A percentile compares a stretch with the other conserved stretches of the same genome.
Conservation (phyloP, 345 rosid genomes). For the Eucalyptus viminalis region DNA sequence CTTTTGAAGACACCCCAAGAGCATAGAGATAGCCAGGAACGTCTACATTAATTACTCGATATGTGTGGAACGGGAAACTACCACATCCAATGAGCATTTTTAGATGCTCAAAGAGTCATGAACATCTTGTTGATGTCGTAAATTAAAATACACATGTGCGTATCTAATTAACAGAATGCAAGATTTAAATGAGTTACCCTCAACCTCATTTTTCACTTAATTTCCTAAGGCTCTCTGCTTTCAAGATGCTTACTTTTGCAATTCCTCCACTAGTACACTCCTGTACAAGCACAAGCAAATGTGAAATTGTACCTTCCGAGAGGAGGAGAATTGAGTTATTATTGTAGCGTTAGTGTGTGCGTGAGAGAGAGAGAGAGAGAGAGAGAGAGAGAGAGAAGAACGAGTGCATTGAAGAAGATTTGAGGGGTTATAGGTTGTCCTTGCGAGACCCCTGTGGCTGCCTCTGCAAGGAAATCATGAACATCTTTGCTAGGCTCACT, state of each 20-base stretch:
- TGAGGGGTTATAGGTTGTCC: background rate
- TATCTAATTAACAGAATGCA: background rate
- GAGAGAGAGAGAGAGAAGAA: background rate
- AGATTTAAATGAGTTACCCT: background rate
- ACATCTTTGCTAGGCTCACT: background rate
- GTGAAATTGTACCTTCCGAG: background rate
- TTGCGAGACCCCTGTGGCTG: background rate
- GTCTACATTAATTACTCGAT: background rate
- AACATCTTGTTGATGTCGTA: too few species aligned
- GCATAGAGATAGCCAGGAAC: background rate
- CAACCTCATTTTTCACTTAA: background rate
- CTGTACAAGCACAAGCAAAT: background rate
- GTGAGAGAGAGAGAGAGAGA: background rate
- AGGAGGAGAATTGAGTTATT: background rate
- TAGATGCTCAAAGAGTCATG: background rate
- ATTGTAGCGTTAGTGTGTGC: background rate
- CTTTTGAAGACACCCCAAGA: background rate
- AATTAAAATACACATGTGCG: too few species aligned
- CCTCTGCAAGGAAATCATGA: background rate
- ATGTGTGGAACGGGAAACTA: fast-evolving
- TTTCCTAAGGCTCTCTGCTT: background rate
- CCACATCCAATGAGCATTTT: background rate
- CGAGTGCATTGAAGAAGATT: background rate
- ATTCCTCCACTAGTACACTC: background rate
- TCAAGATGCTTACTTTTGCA: background rate